Evolutionary conservation across 208 protist genomes (phyloP), one percentile per base, ranked within the genome.

Genomic region (Willaertia magna): DNA sequence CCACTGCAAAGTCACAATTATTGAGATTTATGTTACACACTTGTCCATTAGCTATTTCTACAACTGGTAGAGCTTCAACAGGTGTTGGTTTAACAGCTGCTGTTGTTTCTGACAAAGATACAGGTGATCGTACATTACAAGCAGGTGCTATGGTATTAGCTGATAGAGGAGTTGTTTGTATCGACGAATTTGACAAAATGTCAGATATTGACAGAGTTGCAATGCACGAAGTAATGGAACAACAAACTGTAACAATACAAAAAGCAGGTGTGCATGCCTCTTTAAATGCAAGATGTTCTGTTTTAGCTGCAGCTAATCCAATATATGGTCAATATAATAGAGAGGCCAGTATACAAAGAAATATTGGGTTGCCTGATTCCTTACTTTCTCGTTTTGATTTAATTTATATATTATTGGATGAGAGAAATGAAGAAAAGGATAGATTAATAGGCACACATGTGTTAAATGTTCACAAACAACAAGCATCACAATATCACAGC

Each of bases 101-200:
- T 0, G 98, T 99, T 48, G 94, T 94, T 4, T 89, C 89, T 0
- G 98, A 99, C 89, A 86, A 88, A 4, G 98, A 99, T 85, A 99
- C 97, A 1, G 96, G 97, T 39, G 95, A 98, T 85, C 91, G 95
- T 11, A 92, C 93, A 18, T 93, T 99, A 11, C 97, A 99, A 85
- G 98, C 98, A 9, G 98, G 99, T 47, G 98, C 98, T 1, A 99
- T 99, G 97, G 98, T 99, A 4, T 92, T 99, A 11, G 98, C 98
- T 0, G 98, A 99, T 89, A 89, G 97, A 46, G 98, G 98, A 46
- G 94, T 99, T 61, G 93, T 99, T 30, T 99, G 97, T 90, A 98
- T 99, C 82, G 99, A 99, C 91, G 99, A 99, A 91, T 99, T 99
- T 90, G 99, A 99, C 89, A 99, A 99, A 91, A 99, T 99, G 99